Base-by-base conservation (phyloP, 306 rosid genomes). In the Fragaria nilgerrensis region DNA sequence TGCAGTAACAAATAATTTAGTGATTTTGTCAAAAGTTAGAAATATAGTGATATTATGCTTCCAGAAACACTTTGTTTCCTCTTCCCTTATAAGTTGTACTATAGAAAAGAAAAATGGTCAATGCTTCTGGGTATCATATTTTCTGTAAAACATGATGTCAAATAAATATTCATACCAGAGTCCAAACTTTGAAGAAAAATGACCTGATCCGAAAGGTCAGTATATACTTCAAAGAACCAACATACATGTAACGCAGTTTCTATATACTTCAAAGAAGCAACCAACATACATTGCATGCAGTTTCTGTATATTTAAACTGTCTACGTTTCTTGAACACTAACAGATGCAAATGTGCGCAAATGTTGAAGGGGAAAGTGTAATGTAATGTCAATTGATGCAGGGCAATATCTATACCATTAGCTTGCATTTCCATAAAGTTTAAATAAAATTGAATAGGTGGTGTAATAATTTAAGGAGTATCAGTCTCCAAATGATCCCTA, bases 1-100 rank as follows among this genome's bases (percentile, higher is more conserved):
- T 85, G 88, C 86, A 85, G 88, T 73, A 71, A 79, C 84, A 70
- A 72, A 83, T 88, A 85, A 83, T 84, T 75, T 87, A 88, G 91
- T 87, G 89, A 66, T 80, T 79, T 71, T 81, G 70, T 78, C 77
- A 78, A 58, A 78, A 78, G 76, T 75, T 82, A 88, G 83, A 82
- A 75, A 85, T 87, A 76, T 87, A 84, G 63, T 80, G 73, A 79
- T 73, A 79, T 85, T 74, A 49, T 50, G 77, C 39, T 75, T 74
- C 52, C 37, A 49, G 37, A 75, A 37, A 23, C 4, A 36, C 11
- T 59, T 74, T 67, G 76, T 69, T 44, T 79, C 72, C 53, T 76
- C 74, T 39, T 86, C 66, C 32, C 39, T 75, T 62, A 22, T 55
- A 64, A 81, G 81, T 73, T 80, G 65, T 58, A 47, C 78, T 41